Percentiles rank a stretch among this genome's conserved stretches.
phyloP scores from a whole-genome alignment of 371 early-diverging fungal species.

The Lichtheimia hyalospora region DNA sequence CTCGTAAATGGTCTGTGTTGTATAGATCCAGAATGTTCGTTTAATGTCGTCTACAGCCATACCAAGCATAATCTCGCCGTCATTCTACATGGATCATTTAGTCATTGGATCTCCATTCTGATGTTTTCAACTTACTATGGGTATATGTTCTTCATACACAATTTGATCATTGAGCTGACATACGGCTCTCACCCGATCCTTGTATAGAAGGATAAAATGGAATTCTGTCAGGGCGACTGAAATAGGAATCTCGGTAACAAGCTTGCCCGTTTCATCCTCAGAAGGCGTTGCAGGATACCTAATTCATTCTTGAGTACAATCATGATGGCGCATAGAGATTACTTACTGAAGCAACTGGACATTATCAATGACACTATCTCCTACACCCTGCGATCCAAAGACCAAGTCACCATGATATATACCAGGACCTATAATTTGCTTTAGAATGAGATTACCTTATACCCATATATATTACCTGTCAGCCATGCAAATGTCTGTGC shows the following conservation, averaged over 20 bases:
- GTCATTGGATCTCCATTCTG: background rate
- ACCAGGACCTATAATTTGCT: conserved; percentile 59
- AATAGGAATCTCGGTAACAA: conserved; percentile 63
- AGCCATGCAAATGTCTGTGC: conserved; percentile 79
- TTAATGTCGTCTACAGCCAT: conserved; percentile 76
- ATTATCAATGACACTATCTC: conserved; percentile 80
- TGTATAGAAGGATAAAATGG: conserved; percentile 83
- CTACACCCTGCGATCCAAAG: conserved; percentile 71
- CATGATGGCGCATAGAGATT: background rate
- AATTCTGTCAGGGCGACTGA: conserved; percentile 83
- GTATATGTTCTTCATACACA: conserved; percentile 78
- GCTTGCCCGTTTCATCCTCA: conserved; percentile 40
- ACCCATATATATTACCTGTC: conserved; percentile 44
- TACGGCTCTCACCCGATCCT: conserved; percentile 72
- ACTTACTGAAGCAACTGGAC: conserved; percentile 76
- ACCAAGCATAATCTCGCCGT: conserved; percentile 59
- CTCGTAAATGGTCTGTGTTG: conserved; percentile 78
- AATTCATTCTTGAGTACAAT: background rate
- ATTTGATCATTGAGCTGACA: conserved; percentile 78
- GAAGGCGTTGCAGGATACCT: conserved; percentile 58
- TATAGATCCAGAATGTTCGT: conserved; percentile 89
- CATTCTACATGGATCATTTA: conserved; percentile 24
- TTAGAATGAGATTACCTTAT: background rate
- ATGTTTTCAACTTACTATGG: conserved; percentile 49
- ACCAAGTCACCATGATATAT: conserved; percentile 81